Evolutionary conservation across 495 filamentous ascomycete species (phyloP), one percentile per base, ranked within the genome.

Genomic region (Hypoxylon intermedium): DNA sequence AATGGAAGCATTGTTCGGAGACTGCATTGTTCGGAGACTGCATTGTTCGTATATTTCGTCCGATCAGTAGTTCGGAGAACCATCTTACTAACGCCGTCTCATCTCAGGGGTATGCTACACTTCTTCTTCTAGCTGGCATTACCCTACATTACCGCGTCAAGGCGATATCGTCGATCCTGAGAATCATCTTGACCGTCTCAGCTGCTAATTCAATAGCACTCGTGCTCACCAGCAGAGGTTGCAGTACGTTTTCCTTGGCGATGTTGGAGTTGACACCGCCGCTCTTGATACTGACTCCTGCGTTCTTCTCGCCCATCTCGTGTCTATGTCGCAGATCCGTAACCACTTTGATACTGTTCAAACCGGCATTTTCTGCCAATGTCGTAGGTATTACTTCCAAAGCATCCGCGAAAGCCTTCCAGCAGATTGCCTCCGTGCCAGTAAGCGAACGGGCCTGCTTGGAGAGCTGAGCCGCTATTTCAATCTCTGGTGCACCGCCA

Each of bases 341-440:
- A n/a, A 98, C 94, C 12, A 98, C 95, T 75, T 93, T 95, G 82
- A 98, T 98, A 68, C 88, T 90, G 80, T 97, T 98, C 52, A 98
- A 82, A 28, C 94, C 94, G 0, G 94, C 94, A 65, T 98, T 98
- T 79, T 98, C 94, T 2, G 94, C 94, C 38, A 98, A 83, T 1
- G 94, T 98, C 18, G 93, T 97, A 12, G 94, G 94, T 53, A 98
- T 92, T 6, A 98, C 91, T 78, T 98, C 94, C 82, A 98, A 89
- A 21, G 94, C 94, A 61, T 98, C 95, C 6, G 94, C 94, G 63
- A 98, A 98, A 7, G 92, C 93, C 74, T 96, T 97, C 89, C 90
- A 98, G 83, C 94, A 98, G 68, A 98, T 97, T 24, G 91, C 85
- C 71, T 98, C 94, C 15, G 94, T 97, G 47, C 95, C 95, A 0